Conservation (phyloP, 2,329 filamentous ascomycete species). For the Aspergillus sergii region DNA sequence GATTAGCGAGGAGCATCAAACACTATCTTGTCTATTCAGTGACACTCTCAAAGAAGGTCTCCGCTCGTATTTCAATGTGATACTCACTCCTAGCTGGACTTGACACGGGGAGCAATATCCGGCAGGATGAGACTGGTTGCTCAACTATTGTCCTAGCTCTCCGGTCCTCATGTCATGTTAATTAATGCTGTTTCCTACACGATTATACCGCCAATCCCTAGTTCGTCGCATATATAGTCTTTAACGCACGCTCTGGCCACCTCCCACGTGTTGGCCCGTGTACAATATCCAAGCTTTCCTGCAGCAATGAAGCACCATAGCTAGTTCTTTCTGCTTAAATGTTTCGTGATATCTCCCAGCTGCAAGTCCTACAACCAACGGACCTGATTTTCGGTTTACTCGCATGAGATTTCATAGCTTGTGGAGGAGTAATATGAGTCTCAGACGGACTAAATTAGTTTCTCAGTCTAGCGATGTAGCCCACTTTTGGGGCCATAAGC, state of each 20-base stretch:
- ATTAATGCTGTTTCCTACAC: too few relatives aligned
- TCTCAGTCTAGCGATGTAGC: not conserved
- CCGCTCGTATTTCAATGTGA: fast-evolving
- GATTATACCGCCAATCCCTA: too few relatives aligned
- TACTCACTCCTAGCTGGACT: not conserved
- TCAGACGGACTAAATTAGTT: not conserved
- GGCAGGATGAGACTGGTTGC: not conserved
- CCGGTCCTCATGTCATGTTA: too few relatives aligned
- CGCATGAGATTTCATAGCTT: not conserved
- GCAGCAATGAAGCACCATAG: not conserved
- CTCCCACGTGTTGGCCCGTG: not conserved
- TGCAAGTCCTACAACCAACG: not conserved
- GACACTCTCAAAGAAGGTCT: not conserved
- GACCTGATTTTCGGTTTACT: not conserved
- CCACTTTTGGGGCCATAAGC: too few relatives aligned
- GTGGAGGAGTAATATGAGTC: not conserved
- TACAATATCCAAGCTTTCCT: not conserved
- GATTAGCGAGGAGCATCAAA: not conserved
- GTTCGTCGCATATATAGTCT: not conserved
- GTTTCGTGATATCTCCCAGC: not conserved
- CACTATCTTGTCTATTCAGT: not conserved
- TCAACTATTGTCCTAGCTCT: too few relatives aligned
- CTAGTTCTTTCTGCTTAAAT: fast-evolving
- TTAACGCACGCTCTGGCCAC: not conserved
- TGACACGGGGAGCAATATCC: not conserved